Evolutionary conservation across 1,139 yeast species (phyloP), one percentile per base, ranked within the genome.

Genomic region (Nakaseomyces kungkrabaensis): DNA sequence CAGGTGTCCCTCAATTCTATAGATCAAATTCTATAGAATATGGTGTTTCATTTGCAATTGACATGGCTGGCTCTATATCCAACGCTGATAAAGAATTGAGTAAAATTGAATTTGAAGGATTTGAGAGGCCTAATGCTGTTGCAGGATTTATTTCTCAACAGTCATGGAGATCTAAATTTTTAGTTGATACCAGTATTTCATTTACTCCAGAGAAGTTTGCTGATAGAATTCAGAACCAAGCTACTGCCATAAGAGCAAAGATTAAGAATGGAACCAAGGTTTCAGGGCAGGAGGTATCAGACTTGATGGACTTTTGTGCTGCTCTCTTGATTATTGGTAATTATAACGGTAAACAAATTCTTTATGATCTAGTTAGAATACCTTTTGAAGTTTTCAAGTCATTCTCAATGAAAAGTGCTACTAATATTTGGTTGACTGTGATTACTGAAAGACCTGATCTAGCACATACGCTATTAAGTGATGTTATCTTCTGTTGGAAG

Each of bases 31-130:
- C 70, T 50, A 76, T 86, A 42, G 83, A 85, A 51, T 81, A 77
- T 62, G 97, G 96, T 43, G 83, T 86, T 50, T 82, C 95, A 0
- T 87, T 92, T 73, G 97, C 97, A 0, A 71, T 89, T 54, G 94
- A 87, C 58, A 77, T 88, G 81, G 94, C 96, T 1, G 92, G 95
- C 2, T 68, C 77, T 5, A 77, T 87, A 25, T 70, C 82, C 17
- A 74, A 82, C 26, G 75, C 74, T 43, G 95, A 88, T 58, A 73
- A 79, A 52, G 90, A 83, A 58, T 67, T 66, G 5, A 62, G 69
- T 7, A 65, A 61, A 37, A 53, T 68, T 4, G 51, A 59, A 3
- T 51, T 55, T 13, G 48, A 54, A 10, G 68, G 71, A 5, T 65
- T 66, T 3, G 65, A 58, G 55, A 69, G 69, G 37, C 76, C 76